Base-by-base conservation (phyloP, 139 green algal species). In the Chara braunii region DNA sequence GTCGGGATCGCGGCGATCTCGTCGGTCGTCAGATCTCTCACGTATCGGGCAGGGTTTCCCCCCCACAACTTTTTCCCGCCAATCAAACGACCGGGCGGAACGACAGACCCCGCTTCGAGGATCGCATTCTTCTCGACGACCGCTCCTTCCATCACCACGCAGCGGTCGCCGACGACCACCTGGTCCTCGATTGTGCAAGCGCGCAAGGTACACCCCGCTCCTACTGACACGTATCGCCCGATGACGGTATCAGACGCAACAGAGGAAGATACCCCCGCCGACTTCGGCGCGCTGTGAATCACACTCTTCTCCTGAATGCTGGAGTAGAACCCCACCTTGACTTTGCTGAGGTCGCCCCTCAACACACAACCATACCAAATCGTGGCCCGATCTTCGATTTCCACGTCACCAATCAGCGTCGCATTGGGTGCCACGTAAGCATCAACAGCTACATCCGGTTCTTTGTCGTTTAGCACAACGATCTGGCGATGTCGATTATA, bases 321-420 rank as follows among this genome's bases (percentile, higher is more conserved):
- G 55, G 84, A 92, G 64, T 84, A 87, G 29, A 78, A 65, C 5
- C 89, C 90, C 1, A 97, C 70, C 1, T 42, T 64, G 31, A 97
- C 90, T 60, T 60, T 67, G 75, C 95, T 95, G 11, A 97, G 89
- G 64, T 97, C 91, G 8, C 89, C 91, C 72, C 91, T 58, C 14
- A 97, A 53, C 0, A 96, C 78, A 1, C 86, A 82, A 1, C 86
- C 86, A 72, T 97, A 95, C 89, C 89, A 96, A 4, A 97, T 78
- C 2, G 85, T 90, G 0, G 80, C 83, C 3, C 78, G 74, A 8
- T 81, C 73, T 26, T 89, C 86, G 11, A 97, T 64, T 6, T 73
- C 88, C 2, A 98, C 92, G 58, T 95, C 82, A n/a, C 91, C 91
- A 18, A 96, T 82, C 18, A 97, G 73, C 3, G 73, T 87, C 1